Percentiles rank a stretch among this genome's conserved stretches.
Evolutionary conservation across 2,329 filamentous ascomycete species (phyloP).

Genomic region (Mycosphaerella sp.): DNA sequence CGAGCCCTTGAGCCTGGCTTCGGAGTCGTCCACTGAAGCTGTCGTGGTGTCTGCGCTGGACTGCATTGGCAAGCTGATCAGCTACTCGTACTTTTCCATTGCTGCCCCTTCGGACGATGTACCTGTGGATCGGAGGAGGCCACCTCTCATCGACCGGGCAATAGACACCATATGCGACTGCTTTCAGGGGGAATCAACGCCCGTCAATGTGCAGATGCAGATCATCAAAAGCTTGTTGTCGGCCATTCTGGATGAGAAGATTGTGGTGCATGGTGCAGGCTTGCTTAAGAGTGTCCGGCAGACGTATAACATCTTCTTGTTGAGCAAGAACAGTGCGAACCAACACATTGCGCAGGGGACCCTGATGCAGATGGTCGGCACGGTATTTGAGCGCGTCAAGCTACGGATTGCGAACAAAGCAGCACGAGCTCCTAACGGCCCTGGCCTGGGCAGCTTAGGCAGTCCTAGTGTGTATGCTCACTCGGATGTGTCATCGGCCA

Average conservation of each 20-base stretch:
- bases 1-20: constrained; percentile 80
- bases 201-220: constrained; percentile 87
- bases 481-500: constrained; percentile 28
- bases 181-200: constrained; percentile 93
- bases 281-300: constrained; percentile 93
- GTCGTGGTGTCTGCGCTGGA: constrained; percentile 87
- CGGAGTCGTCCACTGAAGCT: constrained; percentile 75
- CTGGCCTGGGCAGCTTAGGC: constrained; percentile 32
- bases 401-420: constrained; percentile 81
- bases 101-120: constrained; percentile 39
- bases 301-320: constrained; percentile 97
- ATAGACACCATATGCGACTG: constrained; percentile 99
- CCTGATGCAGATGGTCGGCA: constrained; percentile 96
- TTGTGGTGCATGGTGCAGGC: constrained; percentile 93
- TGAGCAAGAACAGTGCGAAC: constrained; percentile 88
- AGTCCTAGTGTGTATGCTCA: constrained; percentile 19
- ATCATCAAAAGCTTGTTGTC: constrained; percentile 96
- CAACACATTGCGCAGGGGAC: constrained; percentile 97
- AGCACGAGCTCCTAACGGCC: constrained; percentile 51
- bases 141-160: constrained; percentile 88
- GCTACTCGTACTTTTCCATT: constrained; percentile 94
- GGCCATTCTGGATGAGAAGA: constrained; percentile 96
- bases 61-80: constrained; percentile 98
- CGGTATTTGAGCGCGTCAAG: constrained; percentile 93
- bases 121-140: constrained; percentile 24